Conservation (phyloP, 129 eudicot genomes). For the Flaveria linearis region DNA sequence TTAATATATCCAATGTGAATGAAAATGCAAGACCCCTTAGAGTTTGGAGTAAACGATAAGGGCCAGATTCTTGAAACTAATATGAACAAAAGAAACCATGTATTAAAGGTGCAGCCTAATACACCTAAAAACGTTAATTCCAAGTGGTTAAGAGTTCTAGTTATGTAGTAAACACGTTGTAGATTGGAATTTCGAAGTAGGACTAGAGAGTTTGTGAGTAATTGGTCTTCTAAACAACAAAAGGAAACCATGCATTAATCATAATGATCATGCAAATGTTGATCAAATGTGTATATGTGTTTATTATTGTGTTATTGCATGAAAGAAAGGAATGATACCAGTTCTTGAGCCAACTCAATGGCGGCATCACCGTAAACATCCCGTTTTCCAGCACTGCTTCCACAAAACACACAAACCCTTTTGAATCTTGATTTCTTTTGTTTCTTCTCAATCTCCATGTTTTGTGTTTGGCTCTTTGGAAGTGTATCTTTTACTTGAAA, state of each 20-base stretch:
- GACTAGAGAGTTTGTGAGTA: too few species aligned
- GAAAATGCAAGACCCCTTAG: slow-evolving; percentile 23
- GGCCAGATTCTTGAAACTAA: too few species aligned
- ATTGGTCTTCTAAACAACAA: too few species aligned
- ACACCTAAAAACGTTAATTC: too few species aligned
- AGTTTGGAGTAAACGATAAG: slow-evolving; percentile 1
- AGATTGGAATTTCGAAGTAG: too few species aligned
- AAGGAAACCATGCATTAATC: background rate
- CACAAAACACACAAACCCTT: slow-evolving; percentile 79
- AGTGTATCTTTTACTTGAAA: slow-evolving; percentile 22
- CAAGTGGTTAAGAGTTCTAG: too few species aligned
- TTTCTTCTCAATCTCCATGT: slow-evolving; percentile 38
- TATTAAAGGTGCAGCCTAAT: too few species aligned
- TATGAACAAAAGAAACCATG: too few species aligned
- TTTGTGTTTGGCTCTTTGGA: slow-evolving; percentile 14
- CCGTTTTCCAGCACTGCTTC: slow-evolving; percentile 73
- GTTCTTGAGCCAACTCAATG: slow-evolving; percentile 62
- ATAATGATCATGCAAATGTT: background rate
- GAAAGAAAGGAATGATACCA: slow-evolving; percentile 40
- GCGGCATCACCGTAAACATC: slow-evolving; percentile 73
- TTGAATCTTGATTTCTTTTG: slow-evolving; percentile 55
- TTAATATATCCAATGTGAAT: background rate
- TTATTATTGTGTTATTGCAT: background rate
- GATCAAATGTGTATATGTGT: background rate
- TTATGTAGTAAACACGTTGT: too few species aligned